These are phyloP conservation scores for Aspergillus ustus DNA, from an alignment of 2,329 filamentous ascomycete species.

Conservation along the genomic window DNA sequence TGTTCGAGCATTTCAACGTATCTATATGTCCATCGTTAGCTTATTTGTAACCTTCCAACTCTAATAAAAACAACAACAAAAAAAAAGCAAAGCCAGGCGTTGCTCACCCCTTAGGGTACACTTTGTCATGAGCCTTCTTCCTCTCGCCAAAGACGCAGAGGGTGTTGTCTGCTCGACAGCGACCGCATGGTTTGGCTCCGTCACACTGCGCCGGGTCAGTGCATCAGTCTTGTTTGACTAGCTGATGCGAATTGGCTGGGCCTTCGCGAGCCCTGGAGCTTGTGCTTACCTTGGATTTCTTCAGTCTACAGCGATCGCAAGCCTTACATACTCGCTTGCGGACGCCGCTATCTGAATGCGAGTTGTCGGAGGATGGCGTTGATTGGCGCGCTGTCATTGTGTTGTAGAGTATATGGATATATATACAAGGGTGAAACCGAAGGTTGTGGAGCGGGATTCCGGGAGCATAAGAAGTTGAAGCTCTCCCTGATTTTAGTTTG, in stretches of 20 bases:
- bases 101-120: constrained; percentile 69
- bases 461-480: constrained; percentile 10
- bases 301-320: constrained; percentile 67
- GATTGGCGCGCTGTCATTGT: constrained; percentile 47
- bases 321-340: constrained; percentile 70
- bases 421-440: not conserved
- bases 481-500: not conserved
- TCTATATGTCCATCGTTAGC: constrained; percentile 38
- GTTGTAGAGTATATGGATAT: constrained; percentile 21
- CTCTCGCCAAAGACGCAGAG: constrained; percentile 69
- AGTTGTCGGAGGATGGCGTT: constrained; percentile 45
- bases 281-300: constrained; percentile 65
- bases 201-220: constrained; percentile 56
- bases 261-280: not conserved
- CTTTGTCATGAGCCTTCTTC: constrained; percentile 69
- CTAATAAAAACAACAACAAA: not conserved
- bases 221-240: constrained; percentile 13
- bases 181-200: constrained; percentile 63
- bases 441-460: constrained; percentile 2
- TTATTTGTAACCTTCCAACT: constrained; percentile 6
- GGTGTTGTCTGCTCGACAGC: constrained; percentile 67
- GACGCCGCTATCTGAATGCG: constrained; percentile 52
- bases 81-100: constrained; percentile 16
- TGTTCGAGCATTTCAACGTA: constrained; percentile 71
- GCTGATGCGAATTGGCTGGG: not conserved